Base-by-base conservation (phyloP, 257 asterid species). In the Vinca minor region DNA sequence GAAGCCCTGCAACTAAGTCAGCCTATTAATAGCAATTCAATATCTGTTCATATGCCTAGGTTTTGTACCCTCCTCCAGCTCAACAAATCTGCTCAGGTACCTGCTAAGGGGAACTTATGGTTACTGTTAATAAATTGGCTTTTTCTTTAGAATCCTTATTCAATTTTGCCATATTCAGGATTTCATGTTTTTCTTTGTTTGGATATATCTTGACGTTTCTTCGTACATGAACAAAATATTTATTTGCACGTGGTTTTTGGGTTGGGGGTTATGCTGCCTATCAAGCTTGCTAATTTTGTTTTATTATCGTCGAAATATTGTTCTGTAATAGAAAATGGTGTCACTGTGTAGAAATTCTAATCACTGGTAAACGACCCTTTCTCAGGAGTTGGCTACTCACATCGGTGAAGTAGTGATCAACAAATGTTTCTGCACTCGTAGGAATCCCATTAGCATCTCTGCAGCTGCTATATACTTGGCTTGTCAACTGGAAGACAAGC, bases 51-150 rank as follows among this genome's bases (percentile, higher is more conserved):
- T 71, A 92, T 92, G 98, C 97, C 98, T 49, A 82, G 98, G 76
- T 92, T 92, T 72, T 92, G 98, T 71, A 92, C 95, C 25, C 98
- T 92, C 74, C 96, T 92, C 69, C 98, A 92, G 70, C 98, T 92
- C 78, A 92, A 92, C 84, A 92, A 89, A 83, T 92, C 98, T 73
- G 98, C 98, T 56, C 98, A 92, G 96, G 98, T 92, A 81, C 59
- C 56, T 29, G 36, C 63, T 32, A n/a, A 17, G 54, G 4, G n/a
- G 41, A 44, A 39, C n/a, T 52, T 55, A 7, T 6, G 5, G 55
- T n/a, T n/a, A 11, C 14, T 15, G 3, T 42, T 28, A 17, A 23
- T 25, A 21, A 28, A 55, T 35, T n/a, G 36, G 38, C 25, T 25
- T 4, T 48, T 59, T 29, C 31, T 58, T 52, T 58, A 58, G 29